Percentiles rank a stretch among this genome's conserved stretches.
Evolutionary conservation across 768 basidiomycete genomes (phyloP).

Genomic region (Neoboletus brunneissimus): DNA sequence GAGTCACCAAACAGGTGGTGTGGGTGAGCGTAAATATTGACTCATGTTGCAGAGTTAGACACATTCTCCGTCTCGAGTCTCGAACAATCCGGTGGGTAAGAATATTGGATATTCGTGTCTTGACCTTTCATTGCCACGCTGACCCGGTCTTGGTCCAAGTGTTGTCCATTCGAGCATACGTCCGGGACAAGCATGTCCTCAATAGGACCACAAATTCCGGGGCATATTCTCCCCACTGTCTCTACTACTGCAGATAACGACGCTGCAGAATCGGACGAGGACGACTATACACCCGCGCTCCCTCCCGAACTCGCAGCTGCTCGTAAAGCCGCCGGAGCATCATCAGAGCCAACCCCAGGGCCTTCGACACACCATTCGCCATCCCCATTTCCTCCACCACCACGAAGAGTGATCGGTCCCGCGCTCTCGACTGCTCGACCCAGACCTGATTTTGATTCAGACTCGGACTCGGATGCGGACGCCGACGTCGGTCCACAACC

Average conservation of each 20-base stretch:
- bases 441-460: conserved; percentile 26
- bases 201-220: conserved; percentile 58
- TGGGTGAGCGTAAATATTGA: background rate
- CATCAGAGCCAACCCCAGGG: conserved; percentile 21
- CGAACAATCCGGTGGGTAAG: background rate
- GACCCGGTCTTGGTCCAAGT: background rate
- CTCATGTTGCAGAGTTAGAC: background rate
- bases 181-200: conserved; percentile 38
- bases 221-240: conserved; percentile 38
- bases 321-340: conserved; percentile 33
- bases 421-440: conserved; percentile 44
- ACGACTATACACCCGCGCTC: conserved; percentile 69
- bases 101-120: background rate
- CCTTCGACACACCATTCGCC: conserved; percentile 23
- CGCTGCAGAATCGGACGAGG: conserved; percentile 43
- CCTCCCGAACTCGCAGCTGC: conserved; percentile 65
- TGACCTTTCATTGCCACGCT: background rate
- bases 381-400: conserved; percentile 5
- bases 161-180: background rate
- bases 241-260: conserved; percentile 22
- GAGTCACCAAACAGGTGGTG: no score
- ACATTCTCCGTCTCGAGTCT: background rate
- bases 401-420: conserved; percentile 48
- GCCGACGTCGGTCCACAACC: conserved; percentile 84
- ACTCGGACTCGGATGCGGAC: conserved; percentile 58